Evolutionary conservation across 306 rosid species (phyloP).

Genomic region (Quercus bicolor): DNA sequence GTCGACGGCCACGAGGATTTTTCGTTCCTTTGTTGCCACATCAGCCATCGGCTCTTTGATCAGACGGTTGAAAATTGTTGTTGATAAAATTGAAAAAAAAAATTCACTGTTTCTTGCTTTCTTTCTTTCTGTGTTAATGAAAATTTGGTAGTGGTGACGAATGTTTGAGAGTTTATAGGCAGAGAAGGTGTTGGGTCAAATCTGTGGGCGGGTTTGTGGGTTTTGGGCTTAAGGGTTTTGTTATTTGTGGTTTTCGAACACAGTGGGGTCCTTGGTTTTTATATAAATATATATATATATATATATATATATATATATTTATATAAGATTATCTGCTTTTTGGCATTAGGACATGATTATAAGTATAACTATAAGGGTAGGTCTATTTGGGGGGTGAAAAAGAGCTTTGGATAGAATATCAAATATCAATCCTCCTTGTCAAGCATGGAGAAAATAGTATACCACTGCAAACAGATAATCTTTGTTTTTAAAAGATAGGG

Average conservation of each 20-base stretch:
- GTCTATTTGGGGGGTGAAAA: background rate
- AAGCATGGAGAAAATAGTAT: background rate
- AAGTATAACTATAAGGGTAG: background rate
- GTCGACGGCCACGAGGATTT: slow-evolving; percentile 81
- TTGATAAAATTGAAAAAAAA: no score
- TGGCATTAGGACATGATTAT: background rate
- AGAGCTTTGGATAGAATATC: background rate
- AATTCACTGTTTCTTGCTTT: no score
- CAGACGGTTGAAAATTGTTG: background rate
- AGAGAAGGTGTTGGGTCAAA: no score
- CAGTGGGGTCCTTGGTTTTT: no score
- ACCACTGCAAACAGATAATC: background rate
- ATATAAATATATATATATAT: no score
- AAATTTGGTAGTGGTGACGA: no score
- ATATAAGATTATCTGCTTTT: slow-evolving; percentile 1
- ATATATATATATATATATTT: no score
- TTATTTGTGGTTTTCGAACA: no score
- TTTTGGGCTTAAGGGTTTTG: no score
- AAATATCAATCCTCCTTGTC: background rate
- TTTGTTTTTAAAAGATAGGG: background rate
- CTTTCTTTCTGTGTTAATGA: no score
- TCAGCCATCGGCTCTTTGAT: slow-evolving; percentile 36
- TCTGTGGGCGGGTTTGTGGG: no score
- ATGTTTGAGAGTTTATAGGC: no score
- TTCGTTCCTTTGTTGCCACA: slow-evolving; percentile 39